Conservation (phyloP, 495 filamentous ascomycete species). For the Aspergillus funiculosus region DNA sequence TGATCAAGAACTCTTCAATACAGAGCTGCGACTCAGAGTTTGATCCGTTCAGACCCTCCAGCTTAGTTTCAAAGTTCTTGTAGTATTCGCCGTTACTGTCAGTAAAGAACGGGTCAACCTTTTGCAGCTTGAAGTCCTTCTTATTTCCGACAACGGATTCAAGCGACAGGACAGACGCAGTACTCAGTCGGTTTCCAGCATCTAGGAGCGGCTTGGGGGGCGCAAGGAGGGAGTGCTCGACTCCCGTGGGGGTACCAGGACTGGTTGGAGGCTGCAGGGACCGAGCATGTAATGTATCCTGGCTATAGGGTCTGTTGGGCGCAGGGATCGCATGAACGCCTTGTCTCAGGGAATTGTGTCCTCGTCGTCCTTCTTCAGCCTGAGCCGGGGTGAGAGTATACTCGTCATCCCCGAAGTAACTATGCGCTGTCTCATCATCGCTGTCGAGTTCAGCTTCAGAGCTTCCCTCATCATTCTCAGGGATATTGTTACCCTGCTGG, state of each 20-base stretch:
- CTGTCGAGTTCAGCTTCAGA: constrained; percentile 29
- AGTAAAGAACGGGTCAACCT: constrained; percentile 66
- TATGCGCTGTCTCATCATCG: constrained; percentile 35
- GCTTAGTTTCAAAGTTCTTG: constrained; percentile 51
- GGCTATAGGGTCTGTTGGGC: constrained; percentile 22
- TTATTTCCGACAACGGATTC: constrained; percentile 55
- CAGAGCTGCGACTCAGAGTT: constrained; percentile 57
- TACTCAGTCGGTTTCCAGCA: constrained; percentile 30
- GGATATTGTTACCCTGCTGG: constrained; percentile 18
- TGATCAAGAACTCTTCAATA: constrained; percentile 61
- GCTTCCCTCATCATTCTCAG: constrained; percentile 25
- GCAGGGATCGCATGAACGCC: neutral
- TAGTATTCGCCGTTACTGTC: constrained; percentile 59
- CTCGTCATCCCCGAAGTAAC: constrained; percentile 38
- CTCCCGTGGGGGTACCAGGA: constrained; percentile 36
- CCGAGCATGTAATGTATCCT: constrained; percentile 20
- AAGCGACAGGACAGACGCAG: constrained; percentile 42
- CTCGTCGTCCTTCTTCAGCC: constrained; percentile 24
- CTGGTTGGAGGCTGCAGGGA: constrained; percentile 27
- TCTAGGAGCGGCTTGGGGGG: constrained; percentile 25
- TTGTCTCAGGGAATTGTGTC: neutral
- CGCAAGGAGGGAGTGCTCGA: constrained; percentile 20
- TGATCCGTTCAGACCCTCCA: constrained; percentile 49
- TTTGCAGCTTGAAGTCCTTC: constrained; percentile 60
- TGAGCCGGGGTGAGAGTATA: constrained; percentile 33